Percentiles rank a stretch among this genome's conserved stretches.
phyloP scores from a whole-genome alignment of 2,329 filamentous ascomycete genomes.

The Trichoderma endophyticum region DNA sequence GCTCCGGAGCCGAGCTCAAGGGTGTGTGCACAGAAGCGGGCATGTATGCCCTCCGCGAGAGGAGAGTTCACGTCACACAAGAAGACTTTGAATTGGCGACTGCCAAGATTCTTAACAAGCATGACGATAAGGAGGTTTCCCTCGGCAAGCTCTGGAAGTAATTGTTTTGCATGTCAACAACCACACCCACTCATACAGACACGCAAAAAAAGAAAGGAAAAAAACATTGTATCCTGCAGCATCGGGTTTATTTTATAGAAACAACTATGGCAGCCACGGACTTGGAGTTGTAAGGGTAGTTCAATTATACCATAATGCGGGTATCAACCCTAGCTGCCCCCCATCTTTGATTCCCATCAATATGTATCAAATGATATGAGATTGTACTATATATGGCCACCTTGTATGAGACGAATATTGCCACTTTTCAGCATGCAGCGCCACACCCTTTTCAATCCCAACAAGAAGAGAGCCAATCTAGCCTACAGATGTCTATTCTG shows the following conservation, averaged over 20 bases:
- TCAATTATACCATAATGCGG: slow-evolving; percentile 33
- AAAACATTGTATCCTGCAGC: not conserved
- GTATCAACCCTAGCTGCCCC: slow-evolving; percentile 9
- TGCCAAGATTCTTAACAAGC: slow-evolving; percentile 99
- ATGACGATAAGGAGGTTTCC: slow-evolving; percentile 95
- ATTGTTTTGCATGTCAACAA: slow-evolving; percentile 8
- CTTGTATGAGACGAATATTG: not conserved
- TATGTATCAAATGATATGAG: not conserved
- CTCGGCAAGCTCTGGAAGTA: slow-evolving; percentile 74
- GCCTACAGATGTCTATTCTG: not conserved
- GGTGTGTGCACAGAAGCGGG: slow-evolving; percentile 98
- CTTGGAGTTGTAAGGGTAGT: slow-evolving; percentile 35
- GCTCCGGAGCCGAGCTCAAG: slow-evolving; percentile 95
- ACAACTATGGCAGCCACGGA: slow-evolving; percentile 28
- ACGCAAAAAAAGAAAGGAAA: not conserved
- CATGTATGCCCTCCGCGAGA: slow-evolving; percentile 95
- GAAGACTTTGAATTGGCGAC: slow-evolving; percentile 98
- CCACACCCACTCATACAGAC: not conserved
- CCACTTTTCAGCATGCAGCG: not conserved
- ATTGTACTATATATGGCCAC: not conserved
- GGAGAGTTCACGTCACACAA: slow-evolving; percentile 96
- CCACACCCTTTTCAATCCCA: no score
- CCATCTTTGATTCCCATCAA: not conserved
- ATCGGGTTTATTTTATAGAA: slow-evolving; percentile 24
- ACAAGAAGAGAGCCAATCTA: not conserved